These are phyloP conservation scores for Pleurotus djamor DNA, from an alignment of 768 basidiomycete genomes.

Conservation along the genomic window DNA sequence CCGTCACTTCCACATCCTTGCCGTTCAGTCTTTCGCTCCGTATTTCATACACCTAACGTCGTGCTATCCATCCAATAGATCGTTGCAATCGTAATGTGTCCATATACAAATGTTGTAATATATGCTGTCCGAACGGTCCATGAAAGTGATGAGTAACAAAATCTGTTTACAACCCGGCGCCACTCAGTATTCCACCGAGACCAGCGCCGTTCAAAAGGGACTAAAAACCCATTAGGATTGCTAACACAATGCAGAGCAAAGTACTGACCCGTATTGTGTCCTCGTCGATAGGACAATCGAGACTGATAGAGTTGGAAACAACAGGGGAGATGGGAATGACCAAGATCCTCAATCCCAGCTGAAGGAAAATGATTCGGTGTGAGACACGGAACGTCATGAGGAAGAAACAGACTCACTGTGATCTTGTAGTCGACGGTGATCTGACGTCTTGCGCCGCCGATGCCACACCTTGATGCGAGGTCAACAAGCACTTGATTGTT, in stretches of 20 bases:
- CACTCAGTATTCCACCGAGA: neutral
- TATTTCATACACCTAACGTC: slow-evolving; percentile 45
- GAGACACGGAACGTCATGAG: too few species aligned
- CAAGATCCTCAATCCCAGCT: slow-evolving; percentile 58
- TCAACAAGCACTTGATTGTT: slow-evolving; percentile 53
- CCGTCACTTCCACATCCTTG: slow-evolving; percentile 84
- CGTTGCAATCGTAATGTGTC: neutral
- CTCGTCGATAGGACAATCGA: slow-evolving; percentile 59
- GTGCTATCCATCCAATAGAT: neutral
- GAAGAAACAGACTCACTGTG: too few species aligned
- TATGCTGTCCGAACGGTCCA: neutral
- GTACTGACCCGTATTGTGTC: slow-evolving; percentile 23
- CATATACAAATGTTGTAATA: neutral
- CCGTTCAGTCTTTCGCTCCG: slow-evolving; percentile 83
- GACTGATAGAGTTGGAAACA: slow-evolving; percentile 57
- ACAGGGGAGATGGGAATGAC: slow-evolving; percentile 65
- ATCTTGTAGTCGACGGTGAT: slow-evolving; percentile 67
- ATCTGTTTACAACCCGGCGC: neutral
- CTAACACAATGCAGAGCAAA: neutral
- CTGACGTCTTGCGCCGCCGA: slow-evolving; percentile 38
- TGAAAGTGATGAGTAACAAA: neutral
- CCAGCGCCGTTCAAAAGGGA: slow-evolving; percentile 5
- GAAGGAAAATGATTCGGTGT: neutral
- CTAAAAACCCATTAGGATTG: neutral
- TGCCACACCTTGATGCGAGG: slow-evolving; percentile 61